Evolutionary conservation across 495 filamentous ascomycete species (phyloP).

Genomic region (Xylaria sp.): DNA sequence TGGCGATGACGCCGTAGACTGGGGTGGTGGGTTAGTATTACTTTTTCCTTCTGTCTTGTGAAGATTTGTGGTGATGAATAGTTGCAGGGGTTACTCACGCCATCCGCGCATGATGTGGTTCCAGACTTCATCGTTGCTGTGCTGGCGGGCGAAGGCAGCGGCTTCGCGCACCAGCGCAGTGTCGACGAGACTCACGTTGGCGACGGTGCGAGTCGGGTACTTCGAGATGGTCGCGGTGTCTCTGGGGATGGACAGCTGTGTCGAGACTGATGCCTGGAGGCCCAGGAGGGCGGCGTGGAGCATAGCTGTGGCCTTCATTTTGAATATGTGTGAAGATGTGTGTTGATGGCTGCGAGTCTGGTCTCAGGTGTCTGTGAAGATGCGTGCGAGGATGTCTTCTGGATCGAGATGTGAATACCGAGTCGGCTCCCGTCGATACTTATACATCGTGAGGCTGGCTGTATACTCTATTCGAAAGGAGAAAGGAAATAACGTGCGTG

Average conservation of each 20-base stretch:
- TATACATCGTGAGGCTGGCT: neutral
- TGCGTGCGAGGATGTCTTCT: neutral
- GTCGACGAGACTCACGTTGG: constrained; percentile 45
- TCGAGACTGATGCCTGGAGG: constrained; percentile 21
- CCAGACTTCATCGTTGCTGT: constrained; percentile 42
- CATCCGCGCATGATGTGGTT: constrained; percentile 52
- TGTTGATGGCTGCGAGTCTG: neutral
- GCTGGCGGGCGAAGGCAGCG: constrained; percentile 42
- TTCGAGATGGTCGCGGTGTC: neutral
- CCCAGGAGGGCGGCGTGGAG: neutral
- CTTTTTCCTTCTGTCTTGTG: neutral
- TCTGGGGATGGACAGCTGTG: constrained; percentile 2
- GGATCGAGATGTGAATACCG: neutral
- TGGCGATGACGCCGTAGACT: constrained; percentile 45
- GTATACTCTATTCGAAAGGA: neutral
- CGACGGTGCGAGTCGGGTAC: constrained; percentile 18
- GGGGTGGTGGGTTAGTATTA: neutral
- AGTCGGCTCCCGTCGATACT: neutral
- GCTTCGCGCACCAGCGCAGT: constrained; percentile 47
- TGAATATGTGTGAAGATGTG: neutral
- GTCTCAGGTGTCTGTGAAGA: neutral
- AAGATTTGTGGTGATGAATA: neutral
- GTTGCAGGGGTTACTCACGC: constrained; percentile 25
- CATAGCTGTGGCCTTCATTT: constrained; percentile 5
- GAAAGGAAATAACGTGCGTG: neutral